Conservation (phyloP, 1,284 basidiomycete species). For the Amylostereum chailletii region DNA sequence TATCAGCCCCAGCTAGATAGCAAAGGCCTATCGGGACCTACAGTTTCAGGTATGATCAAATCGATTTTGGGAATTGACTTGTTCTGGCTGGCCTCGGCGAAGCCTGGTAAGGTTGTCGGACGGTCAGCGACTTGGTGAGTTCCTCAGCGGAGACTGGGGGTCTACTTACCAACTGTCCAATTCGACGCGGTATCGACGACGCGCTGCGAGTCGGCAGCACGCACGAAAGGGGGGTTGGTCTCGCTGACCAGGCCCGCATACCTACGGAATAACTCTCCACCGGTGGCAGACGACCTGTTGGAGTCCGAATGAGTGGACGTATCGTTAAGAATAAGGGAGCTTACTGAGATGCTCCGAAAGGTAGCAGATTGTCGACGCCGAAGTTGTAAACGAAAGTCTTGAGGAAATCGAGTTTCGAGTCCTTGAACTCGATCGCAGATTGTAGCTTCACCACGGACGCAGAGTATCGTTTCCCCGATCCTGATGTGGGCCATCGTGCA, state of each 20-base stretch:
- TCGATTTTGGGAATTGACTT: slow-evolving; percentile 30
- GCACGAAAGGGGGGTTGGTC: slow-evolving; percentile 51
- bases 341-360: slow-evolving; percentile 65
- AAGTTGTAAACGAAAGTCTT: slow-evolving; percentile 52
- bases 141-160: too few relatives aligned
- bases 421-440: slow-evolving; percentile 31
- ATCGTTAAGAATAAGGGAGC: slow-evolving; percentile 20
- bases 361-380: slow-evolving; percentile 52
- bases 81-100: slow-evolving; percentile 25
- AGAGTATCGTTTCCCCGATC: slow-evolving; percentile 37
- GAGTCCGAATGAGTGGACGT: background rate
- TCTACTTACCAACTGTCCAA: slow-evolving; percentile 54
- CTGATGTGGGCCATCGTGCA: slow-evolving; percentile 66
- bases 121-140: too few relatives aligned
- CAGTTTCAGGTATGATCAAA: slow-evolving; percentile 46
- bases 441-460: slow-evolving; percentile 45
- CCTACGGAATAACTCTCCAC: slow-evolving; percentile 37
- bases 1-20: background rate
- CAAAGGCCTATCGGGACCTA: slow-evolving; percentile 19
- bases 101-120: slow-evolving; percentile 29
- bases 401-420: slow-evolving; percentile 53
- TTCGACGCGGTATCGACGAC: slow-evolving; percentile 63
- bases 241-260: slow-evolving; percentile 41
- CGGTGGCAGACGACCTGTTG: slow-evolving; percentile 41
- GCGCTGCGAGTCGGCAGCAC: slow-evolving; percentile 51